phyloP scores from a whole-genome alignment of 1,139 yeast genomes.

The Hyphopichia buzzinii region DNA sequence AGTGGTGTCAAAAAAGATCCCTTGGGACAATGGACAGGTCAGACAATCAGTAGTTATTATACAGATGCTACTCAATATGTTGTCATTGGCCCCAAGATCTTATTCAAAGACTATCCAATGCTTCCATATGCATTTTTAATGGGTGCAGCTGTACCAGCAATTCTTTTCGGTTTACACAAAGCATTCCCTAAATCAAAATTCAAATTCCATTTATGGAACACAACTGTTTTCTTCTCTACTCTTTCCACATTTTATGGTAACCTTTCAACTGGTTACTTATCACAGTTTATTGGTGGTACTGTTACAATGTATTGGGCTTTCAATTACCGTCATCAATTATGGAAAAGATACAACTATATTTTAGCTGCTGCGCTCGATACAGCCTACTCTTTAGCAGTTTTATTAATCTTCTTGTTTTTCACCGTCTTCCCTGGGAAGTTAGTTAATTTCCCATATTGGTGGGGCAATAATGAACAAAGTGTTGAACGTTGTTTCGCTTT shows the following conservation, averaged over 20 bases:
- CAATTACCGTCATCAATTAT: conserved; percentile 25
- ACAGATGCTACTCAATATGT: conserved; percentile 42
- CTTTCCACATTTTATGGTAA: conserved; percentile 40
- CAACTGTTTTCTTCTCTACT: conserved; percentile 38
- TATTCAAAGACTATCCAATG: conserved; percentile 29
- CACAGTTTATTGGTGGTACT: conserved; percentile 37
- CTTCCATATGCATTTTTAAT: conserved; percentile 36
- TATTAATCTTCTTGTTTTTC: conserved; percentile 29
- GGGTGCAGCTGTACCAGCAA: conserved; percentile 30
- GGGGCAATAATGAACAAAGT: conserved; percentile 36
- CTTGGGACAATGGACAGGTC: conserved; percentile 45
- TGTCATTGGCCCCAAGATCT: conserved; percentile 33
- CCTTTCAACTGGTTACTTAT: conserved; percentile 37
- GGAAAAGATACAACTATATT: conserved; percentile 37
- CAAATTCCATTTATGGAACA: conserved; percentile 32
- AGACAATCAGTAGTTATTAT: conserved; percentile 28
- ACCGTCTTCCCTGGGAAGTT: conserved; percentile 18
- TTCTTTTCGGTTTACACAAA: conserved; percentile 20
- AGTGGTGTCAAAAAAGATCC: conserved; percentile 32
- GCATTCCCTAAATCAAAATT: conserved; percentile 16
- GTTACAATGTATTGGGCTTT: conserved; percentile 37
- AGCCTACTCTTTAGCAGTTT: conserved; percentile 34
- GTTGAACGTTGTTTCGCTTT: conserved; percentile 30
- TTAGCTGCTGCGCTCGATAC: conserved; percentile 45
- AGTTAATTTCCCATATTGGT: conserved; percentile 34